Evolutionary conservation across 2,329 filamentous ascomycete genomes (phyloP).

Genomic region (Pseudogymnoascus sp.): DNA sequence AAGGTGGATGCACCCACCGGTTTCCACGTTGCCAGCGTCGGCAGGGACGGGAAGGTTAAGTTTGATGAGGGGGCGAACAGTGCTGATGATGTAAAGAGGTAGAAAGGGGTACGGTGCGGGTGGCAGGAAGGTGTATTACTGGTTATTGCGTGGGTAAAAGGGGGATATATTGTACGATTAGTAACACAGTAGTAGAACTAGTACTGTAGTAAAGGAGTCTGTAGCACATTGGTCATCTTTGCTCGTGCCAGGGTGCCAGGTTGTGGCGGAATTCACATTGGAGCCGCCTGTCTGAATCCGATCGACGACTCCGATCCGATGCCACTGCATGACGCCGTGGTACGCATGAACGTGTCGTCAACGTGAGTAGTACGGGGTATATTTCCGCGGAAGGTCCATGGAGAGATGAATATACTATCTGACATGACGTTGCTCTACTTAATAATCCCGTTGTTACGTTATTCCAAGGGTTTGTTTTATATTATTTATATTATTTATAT

Average conservation of each 20-base stretch:
- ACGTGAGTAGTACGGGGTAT: not conserved
- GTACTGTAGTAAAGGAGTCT: constrained; percentile 5
- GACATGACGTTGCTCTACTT: not conserved
- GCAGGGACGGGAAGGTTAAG: constrained; percentile 57
- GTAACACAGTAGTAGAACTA: not conserved
- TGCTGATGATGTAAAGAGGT: not conserved
- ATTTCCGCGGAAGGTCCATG: no score
- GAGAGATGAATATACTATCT: not conserved
- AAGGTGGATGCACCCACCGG: constrained; percentile 34
- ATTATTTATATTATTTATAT: no score
- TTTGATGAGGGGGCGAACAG: constrained; percentile 34
- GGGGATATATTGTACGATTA: constrained; percentile 1
- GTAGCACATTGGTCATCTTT: not conserved
- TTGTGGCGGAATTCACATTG: not conserved
- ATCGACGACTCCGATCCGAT: not conserved
- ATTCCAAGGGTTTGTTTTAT: no score
- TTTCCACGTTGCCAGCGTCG: constrained; percentile 50
- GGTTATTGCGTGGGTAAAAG: not conserved
- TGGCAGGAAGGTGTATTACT: not conserved
- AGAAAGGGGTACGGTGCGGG: not conserved
- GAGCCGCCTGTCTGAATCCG: not conserved
- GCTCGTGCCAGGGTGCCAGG: not conserved
- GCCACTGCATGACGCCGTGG: not conserved
- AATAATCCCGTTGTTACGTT: no score
- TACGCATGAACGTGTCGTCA: no score